These are phyloP conservation scores for Botrytis fabae DNA, from an alignment of 2,329 filamentous ascomycete species.

Conservation along the genomic window DNA sequence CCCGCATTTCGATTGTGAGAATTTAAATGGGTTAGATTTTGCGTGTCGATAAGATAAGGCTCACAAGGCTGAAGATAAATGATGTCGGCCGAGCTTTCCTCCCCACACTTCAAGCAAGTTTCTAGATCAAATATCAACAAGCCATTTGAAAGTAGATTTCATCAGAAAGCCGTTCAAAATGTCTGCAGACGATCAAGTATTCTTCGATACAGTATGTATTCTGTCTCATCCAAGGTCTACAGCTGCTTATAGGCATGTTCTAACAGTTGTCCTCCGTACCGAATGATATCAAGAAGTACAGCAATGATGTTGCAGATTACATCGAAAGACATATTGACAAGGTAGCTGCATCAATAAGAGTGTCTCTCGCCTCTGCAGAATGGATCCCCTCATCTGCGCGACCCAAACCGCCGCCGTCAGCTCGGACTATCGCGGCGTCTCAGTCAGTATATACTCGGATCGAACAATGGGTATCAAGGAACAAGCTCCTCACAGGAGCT, in stretches of 20 bases:
- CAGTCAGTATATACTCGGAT: constrained; percentile 52
- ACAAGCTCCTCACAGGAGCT: constrained; percentile 73
- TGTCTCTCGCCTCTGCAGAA: constrained; percentile 63
- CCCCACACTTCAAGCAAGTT: constrained; percentile 20
- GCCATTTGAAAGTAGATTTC: neutral
- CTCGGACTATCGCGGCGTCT: constrained; percentile 23
- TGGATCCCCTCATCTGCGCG: constrained; percentile 74
- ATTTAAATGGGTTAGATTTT: neutral
- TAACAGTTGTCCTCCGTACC: constrained; percentile 57
- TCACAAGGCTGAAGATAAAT: constrained; percentile 12
- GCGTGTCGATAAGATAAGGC: neutral
- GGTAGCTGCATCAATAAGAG: constrained; percentile 69
- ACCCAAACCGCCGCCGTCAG: constrained; percentile 52
- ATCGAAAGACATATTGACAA: constrained; percentile 80
- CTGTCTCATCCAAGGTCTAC: neutral
- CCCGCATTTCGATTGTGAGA: neutral
- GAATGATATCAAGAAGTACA: constrained; percentile 69
- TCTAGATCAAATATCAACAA: constrained; percentile 10
- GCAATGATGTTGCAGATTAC: constrained; percentile 71
- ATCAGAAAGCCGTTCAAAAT: constrained; percentile 50
- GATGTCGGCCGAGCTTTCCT: neutral
- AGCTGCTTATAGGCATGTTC: constrained; percentile 15
- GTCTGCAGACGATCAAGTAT: constrained; percentile 77
- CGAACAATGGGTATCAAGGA: constrained; percentile 68
- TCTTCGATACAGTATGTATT: constrained; percentile 71